A percentile compares a stretch with the other conserved stretches of the same genome.
phyloP scores from a whole-genome alignment of 2,329 filamentous ascomycete genomes.

The Corinectria fuckeliana region DNA sequence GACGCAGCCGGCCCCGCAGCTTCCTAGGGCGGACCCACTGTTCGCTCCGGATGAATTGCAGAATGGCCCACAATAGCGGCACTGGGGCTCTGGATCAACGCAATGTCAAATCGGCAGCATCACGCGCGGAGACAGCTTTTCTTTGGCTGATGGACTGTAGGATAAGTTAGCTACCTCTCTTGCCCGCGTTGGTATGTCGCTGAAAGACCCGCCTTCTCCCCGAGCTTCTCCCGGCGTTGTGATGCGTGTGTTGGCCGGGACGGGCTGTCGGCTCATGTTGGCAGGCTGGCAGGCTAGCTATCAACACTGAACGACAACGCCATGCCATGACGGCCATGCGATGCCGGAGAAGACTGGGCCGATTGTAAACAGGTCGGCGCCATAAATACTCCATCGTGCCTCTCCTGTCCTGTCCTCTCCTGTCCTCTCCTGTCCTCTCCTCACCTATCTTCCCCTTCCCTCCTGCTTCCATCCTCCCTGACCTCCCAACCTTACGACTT shows the following conservation, averaged over 20 bases:
- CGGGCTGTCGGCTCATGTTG: slow-evolving; percentile 12
- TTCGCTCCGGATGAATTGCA: slow-evolving; percentile 37
- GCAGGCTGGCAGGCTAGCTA: slow-evolving; percentile 32
- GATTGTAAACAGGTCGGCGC: neutral
- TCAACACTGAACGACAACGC: slow-evolving; percentile 18
- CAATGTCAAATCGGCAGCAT: slow-evolving; percentile 19
- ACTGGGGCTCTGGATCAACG: slow-evolving; percentile 23
- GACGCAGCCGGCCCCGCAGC: neutral
- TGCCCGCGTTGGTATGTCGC: neutral
- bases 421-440: neutral
- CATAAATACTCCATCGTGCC: slow-evolving; percentile 23
- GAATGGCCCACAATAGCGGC: slow-evolving; percentile 33
- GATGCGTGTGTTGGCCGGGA: neutral
- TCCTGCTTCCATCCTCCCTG: slow-evolving; percentile 9
- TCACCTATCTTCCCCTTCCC: slow-evolving; percentile 5
- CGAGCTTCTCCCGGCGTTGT: neutral
- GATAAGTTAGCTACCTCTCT: no score
- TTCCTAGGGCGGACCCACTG: slow-evolving; percentile 20
- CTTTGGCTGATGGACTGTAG: no score
- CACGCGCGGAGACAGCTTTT: slow-evolving; percentile 12
- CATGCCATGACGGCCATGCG: slow-evolving; percentile 24
- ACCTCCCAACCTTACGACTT: neutral
- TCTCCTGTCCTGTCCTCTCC: neutral
- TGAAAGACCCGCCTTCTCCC: neutral
- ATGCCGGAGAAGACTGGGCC: slow-evolving; percentile 1